Evolutionary conservation across 225 moss, liverwort and hornwort species (phyloP), one percentile per base, ranked within the genome.

Genomic region (Pseudisothecium myosuroides): DNA sequence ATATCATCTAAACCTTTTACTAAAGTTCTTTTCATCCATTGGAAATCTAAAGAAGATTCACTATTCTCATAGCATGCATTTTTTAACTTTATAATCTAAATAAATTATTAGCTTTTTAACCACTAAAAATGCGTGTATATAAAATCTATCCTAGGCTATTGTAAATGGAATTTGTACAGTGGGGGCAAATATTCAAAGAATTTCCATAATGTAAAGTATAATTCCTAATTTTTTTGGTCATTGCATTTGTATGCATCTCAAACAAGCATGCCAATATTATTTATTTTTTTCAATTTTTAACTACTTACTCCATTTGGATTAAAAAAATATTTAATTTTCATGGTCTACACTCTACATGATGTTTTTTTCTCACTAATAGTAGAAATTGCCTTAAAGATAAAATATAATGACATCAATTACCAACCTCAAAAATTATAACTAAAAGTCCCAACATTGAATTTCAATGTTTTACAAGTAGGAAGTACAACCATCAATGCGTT

Each of bases 141-240:
- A 18, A 47, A 29, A 73, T 45, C 5, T 17, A 45, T 9, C 6
- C 29, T 19, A 19, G 7, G 4, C 3, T 73, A 45, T 45, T 3
- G 5, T 18, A 49, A 31, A 47, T 49, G 12, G 29, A 19, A 4
- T 2, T 47, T 49, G 12, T 75, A 12, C 0, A 24, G 1, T 49
- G 1, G 2, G 1, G 0, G 1, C 1, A 1, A 0, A 49, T 12
- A 50, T 47, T 72, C 6, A 72, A 43, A 72, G 17, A 72, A 15
- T 9, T 41, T 43, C 10, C 8, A 27, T 32, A 2, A 32, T 37
- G 0, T 7, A 6, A 52, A 37, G 12, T 8, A 37, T 65, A 50
- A 17, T 82, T 82, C 17, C 3, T 26, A 7, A 7, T 11, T 26
- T 50, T 58, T 36, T 9, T 37, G 2, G n/a, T n/a, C 24, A 15